Base-by-base conservation (phyloP, 1,139 yeast genomes). In the Meyerozyma smithsonii region DNA sequence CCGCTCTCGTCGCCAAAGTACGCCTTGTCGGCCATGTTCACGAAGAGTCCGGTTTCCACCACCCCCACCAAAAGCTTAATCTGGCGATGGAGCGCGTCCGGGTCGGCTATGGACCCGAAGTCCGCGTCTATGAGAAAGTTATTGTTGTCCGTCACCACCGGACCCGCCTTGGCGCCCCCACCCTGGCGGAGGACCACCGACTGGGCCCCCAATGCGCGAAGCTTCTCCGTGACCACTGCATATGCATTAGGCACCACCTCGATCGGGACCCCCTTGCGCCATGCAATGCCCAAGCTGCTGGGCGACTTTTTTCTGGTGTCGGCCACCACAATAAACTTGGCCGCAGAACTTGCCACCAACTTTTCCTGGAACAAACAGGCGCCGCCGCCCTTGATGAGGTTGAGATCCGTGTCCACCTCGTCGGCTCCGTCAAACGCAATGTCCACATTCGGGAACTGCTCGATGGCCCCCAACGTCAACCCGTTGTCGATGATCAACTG, bases 351-450 rank as follows among this genome's bases (percentile, higher is more conserved):
- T 8, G 97, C 96, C 12, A 94, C 96, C 42, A 94, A 73, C 64
- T 94, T 94, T 62, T 94, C 99, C 66, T 92, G 98, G 69, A 94
- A 84, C 48, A 89, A 72, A 63, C 99, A 94, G 2, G 97, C 99
- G 32, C 99, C 99, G 37, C 99, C 99, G 47, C 99, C 99, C 65
- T 94, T 94, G 61, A 94, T 94, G 54, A 92, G 80, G 57, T 89
- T 87, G 52, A 92, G 72, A 15, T 72, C 57, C 6, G 77, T 58
- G 59, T 92, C 98, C 42, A 90, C 94, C 61, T 94, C 99, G 63
- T 94, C 99, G 7, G 98, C 98, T 34, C 99, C 99, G 61, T 94
- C 99, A 59, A 94, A 92, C 3, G 96, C 96, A 52, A 92, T 80
- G 58, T 92, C 98, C 34, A 94, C 67, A 24, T 74, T 73, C 1